phyloP scores from a whole-genome alignment of 495 filamentous ascomycete species.

The Neurospora tetraspora region DNA sequence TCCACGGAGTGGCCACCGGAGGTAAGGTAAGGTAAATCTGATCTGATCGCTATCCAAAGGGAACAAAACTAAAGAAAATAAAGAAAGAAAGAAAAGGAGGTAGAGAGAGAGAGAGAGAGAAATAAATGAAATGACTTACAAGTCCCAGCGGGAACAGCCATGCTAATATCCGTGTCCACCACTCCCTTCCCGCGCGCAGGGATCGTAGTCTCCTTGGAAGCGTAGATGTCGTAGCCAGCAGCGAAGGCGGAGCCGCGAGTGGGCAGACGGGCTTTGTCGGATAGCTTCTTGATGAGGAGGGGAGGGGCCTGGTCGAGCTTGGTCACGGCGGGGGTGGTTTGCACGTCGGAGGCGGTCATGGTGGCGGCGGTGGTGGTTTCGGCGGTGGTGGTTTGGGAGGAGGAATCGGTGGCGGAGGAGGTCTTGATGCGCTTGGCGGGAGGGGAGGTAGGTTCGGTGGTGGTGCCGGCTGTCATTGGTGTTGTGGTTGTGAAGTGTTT shows the following conservation, averaged over 20 bases:
- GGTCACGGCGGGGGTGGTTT: slow-evolving; percentile 28
- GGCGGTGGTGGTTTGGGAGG: slow-evolving; percentile 4
- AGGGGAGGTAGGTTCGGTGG: slow-evolving; percentile 35
- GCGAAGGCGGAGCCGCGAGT: slow-evolving; percentile 83
- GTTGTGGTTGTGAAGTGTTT: too few species aligned
- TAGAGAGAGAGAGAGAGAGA: neutral
- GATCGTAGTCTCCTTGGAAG: slow-evolving; percentile 60
- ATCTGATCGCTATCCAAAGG: neutral
- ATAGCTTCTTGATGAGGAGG: slow-evolving; percentile 79
- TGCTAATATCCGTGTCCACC: slow-evolving; percentile 81
- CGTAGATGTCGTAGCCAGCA: slow-evolving; percentile 86
- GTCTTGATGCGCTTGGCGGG: slow-evolving; percentile 41
- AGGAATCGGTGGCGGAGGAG: neutral
- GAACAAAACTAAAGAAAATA: neutral
- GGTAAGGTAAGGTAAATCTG: too few species aligned
- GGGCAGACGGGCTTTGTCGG: slow-evolving; percentile 58
- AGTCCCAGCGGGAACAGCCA: slow-evolving; percentile 78
- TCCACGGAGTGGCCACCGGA: neutral
- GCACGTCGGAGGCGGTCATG: slow-evolving; percentile 1
- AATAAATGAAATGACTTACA: slow-evolving; percentile 50
- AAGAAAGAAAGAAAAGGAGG: neutral
- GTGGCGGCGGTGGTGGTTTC: slow-evolving; percentile 7
- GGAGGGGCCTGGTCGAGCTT: slow-evolving; percentile 35
- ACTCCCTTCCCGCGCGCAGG: slow-evolving; percentile 73
- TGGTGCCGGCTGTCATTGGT: slow-evolving; percentile 45